These are phyloP conservation scores for Trichoderma cornu-damae DNA, from an alignment of 2,329 filamentous ascomycete genomes.

Conservation along the genomic window DNA sequence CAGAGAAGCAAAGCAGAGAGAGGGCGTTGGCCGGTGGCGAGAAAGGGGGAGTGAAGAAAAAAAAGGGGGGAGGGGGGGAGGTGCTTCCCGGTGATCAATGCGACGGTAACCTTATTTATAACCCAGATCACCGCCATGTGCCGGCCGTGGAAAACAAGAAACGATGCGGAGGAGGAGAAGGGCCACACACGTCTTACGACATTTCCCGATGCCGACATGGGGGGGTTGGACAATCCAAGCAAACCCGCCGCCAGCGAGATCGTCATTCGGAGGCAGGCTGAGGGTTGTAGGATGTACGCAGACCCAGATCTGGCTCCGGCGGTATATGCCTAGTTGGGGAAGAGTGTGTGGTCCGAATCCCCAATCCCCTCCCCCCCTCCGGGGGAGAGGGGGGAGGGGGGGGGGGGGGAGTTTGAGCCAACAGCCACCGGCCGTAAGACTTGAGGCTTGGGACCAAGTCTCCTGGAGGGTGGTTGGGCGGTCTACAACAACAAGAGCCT, in stretches of 20 bases:
- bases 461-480: too few species aligned
- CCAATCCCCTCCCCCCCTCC: too few species aligned
- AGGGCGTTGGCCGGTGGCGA: neutral
- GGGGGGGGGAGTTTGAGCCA: too few species aligned
- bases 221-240: neutral
- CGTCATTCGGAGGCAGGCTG: neutral
- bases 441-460: neutral
- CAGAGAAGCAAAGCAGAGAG: neutral
- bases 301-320: neutral
- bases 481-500: neutral
- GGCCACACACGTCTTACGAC: conserved; percentile 13
- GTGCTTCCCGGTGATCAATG: neutral
- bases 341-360: neutral
- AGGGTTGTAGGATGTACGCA: neutral
- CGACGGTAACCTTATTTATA: conserved; percentile 6
- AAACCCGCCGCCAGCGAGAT: neutral
- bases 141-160: neutral
- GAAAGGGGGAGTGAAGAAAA: too few species aligned
- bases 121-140: neutral
- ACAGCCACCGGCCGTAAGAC: too few species aligned
- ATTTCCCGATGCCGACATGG: conserved; percentile 11
- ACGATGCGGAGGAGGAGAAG: neutral
- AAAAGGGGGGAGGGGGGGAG: too few species aligned
- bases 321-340: neutral
- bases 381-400: too few species aligned